Evolutionary conservation across 192 early-diverging fungal species (phyloP).

Genomic region (Mycoemilia scoparia): DNA sequence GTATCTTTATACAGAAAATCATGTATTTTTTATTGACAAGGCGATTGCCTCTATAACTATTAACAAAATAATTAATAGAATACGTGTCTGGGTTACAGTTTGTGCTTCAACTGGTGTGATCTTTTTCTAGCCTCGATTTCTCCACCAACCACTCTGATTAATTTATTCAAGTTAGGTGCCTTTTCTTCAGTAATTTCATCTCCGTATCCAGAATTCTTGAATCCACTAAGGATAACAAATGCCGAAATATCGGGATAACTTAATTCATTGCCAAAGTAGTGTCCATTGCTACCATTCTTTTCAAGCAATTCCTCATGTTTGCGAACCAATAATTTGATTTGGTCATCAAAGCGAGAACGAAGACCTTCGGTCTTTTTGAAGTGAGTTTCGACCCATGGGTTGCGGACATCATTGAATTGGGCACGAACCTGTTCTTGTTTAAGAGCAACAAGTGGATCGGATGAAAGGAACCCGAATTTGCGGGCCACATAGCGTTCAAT

Average conservation of each 20-base stretch:
- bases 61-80: too few relatives aligned
- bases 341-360: slow-evolving; percentile 1
- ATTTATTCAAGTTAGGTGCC: too few relatives aligned
- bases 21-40: too few relatives aligned
- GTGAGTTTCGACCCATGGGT: not conserved
- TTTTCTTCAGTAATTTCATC: too few relatives aligned
- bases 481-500: slow-evolving; percentile 20
- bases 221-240: too few relatives aligned
- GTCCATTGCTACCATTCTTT: slow-evolving; percentile 32
- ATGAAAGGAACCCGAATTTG: slow-evolving; percentile 14
- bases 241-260: slow-evolving; percentile 18
- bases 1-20: too few relatives aligned
- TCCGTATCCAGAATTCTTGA: too few relatives aligned
- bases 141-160: too few relatives aligned
- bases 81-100: too few relatives aligned
- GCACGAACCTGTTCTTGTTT: slow-evolving; percentile 14
- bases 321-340: slow-evolving; percentile 8
- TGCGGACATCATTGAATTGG: slow-evolving; percentile 3
- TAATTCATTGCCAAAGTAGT: slow-evolving; percentile 16
- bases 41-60: too few relatives aligned
- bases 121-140: too few relatives aligned
- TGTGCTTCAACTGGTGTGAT: too few relatives aligned
- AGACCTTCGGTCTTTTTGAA: not conserved
- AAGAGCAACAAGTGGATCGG: slow-evolving; percentile 4
- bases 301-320: slow-evolving; percentile 13